These are phyloP conservation scores for Gymnopus androsaceus DNA, from an alignment of 1,284 basidiomycete genomes.

Conservation along the genomic window DNA sequence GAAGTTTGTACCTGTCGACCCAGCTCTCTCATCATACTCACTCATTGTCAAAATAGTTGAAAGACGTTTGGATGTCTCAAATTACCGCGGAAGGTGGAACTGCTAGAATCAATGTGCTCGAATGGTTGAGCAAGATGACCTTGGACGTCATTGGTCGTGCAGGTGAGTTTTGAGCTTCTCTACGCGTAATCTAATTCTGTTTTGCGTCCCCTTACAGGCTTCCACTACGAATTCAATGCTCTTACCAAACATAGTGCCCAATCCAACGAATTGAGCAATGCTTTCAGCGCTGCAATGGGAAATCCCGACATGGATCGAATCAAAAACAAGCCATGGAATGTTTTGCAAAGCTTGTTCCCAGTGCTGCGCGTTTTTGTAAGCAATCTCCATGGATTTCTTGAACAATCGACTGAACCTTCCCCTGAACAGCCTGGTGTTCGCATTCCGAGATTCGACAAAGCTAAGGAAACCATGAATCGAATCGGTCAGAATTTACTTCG, in stretches of 20 bases:
- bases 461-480: conserved; percentile 19
- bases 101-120: conserved; percentile 47
- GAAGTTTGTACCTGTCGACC: conserved; percentile 30
- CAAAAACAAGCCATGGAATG: conserved; percentile 28
- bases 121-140: conserved; percentile 58
- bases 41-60: conserved; percentile 42
- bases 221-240: conserved; percentile 67
- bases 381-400: background rate
- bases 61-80: conserved; percentile 45
- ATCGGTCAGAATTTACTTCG: conserved; percentile 49
- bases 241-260: conserved; percentile 33
- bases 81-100: conserved; percentile 29
- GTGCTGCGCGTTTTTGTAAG: conserved; percentile 45
- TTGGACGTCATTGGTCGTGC: conserved; percentile 72
- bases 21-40: conserved; percentile 44
- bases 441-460: conserved; percentile 2
- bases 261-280: conserved; percentile 49
- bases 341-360: conserved; percentile 41
- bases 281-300: conserved; percentile 46
- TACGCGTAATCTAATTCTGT: background rate
- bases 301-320: conserved; percentile 34
- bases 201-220: conserved; percentile 43
- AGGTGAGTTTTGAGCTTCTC: conserved; percentile 37
- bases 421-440: background rate
- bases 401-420: background rate